Evolutionary conservation across 805 yeast species (phyloP).

Genomic region (Sugiyamaella smithiae): DNA sequence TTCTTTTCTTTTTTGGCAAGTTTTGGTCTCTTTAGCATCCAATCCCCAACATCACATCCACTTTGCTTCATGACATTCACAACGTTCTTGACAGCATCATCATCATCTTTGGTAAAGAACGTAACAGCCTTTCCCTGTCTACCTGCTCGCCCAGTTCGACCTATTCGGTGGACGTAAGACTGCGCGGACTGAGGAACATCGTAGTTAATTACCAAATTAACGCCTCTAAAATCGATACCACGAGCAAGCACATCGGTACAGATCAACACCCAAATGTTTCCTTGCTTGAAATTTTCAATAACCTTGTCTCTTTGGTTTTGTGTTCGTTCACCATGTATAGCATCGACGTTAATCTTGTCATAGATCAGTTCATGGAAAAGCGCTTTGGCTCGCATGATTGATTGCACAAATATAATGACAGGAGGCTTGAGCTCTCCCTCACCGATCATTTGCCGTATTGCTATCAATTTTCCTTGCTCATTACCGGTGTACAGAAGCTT

Average conservation of each 20-base stretch:
- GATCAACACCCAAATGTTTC: constrained; percentile 93
- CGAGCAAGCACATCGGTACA: constrained; percentile 95
- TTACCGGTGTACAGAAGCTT: constrained; percentile 81
- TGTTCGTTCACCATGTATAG: constrained; percentile 92
- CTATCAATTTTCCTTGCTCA: constrained; percentile 93
- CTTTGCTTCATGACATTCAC: constrained; percentile 95
- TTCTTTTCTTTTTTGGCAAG: constrained; percentile 62
- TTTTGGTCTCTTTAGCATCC: constrained; percentile 77
- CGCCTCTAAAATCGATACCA: constrained; percentile 97
- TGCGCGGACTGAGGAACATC: constrained; percentile 95
- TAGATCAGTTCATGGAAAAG: constrained; percentile 88
- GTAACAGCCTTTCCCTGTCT: constrained; percentile 84
- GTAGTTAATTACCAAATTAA: constrained; percentile 89
- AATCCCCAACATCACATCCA: constrained; percentile 62
- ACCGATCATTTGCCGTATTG: constrained; percentile 77
- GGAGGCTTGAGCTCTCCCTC: constrained; percentile 88
- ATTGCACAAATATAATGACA: constrained; percentile 84
- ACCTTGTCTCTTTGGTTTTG: constrained; percentile 81
- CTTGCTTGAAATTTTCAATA: constrained; percentile 79
- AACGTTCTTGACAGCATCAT: constrained; percentile 70
- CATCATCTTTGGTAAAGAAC: constrained; percentile 88
- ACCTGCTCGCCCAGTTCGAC: constrained; percentile 98
- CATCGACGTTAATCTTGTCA: constrained; percentile 91
- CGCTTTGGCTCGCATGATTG: constrained; percentile 91
- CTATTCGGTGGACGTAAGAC: constrained; percentile 95